Percentiles rank a stretch among this genome's conserved stretches.
These are phyloP conservation scores for Truncatella angustata DNA, from an alignment of 2,329 filamentous ascomycete genomes.

Conservation along the genomic window DNA sequence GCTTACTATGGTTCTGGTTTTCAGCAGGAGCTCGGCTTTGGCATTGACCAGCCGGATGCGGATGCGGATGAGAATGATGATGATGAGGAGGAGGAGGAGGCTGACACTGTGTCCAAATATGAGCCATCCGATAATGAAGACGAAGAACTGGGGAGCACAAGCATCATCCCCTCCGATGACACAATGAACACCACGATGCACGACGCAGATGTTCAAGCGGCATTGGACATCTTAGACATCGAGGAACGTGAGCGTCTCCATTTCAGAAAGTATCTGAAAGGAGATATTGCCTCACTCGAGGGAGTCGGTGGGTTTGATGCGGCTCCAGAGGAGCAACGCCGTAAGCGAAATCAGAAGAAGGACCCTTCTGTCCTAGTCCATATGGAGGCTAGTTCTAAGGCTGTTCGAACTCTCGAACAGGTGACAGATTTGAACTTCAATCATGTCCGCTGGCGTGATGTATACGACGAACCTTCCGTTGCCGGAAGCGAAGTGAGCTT, in stretches of 20 bases:
- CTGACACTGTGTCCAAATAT: constrained; percentile 19
- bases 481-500: constrained; percentile 48
- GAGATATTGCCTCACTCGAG: constrained; percentile 46
- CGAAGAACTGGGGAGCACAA: constrained; percentile 13
- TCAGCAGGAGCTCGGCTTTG: constrained; percentile 14
- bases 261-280: constrained; percentile 9
- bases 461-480: constrained; percentile 59
- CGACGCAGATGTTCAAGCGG: constrained; percentile 7
- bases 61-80: constrained; percentile 18
- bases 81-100: constrained; percentile 13
- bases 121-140: constrained; percentile 26
- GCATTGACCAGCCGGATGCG: constrained; percentile 1
- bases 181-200: constrained; percentile 25
- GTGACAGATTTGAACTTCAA: constrained; percentile 57
- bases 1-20: constrained; percentile 3
- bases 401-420: constrained; percentile 62
- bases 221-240: background rate
- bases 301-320: constrained; percentile 83
- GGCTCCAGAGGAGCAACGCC: constrained; percentile 69
- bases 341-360: constrained; percentile 77
- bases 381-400: constrained; percentile 63
- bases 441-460: constrained; percentile 51
- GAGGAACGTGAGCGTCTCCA: constrained; percentile 2
- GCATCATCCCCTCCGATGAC: constrained; percentile 24
- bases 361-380: constrained; percentile 66